Evolutionary conservation across 768 basidiomycete genomes (phyloP), one percentile per base, ranked within the genome.

Genomic region (Porphyrellus cyaneotinctus): DNA sequence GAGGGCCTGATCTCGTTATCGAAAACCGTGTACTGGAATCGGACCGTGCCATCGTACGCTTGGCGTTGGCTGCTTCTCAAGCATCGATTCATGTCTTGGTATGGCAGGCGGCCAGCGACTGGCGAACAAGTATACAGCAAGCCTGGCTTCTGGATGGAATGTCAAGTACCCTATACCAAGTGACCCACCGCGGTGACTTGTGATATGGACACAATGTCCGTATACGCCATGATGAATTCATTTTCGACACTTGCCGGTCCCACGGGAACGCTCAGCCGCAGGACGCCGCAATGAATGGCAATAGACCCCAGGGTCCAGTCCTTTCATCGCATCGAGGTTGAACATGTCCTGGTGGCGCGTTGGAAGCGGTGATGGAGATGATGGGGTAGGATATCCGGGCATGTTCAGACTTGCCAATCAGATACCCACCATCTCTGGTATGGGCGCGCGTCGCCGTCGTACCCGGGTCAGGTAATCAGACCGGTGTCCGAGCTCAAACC

Each of bases 1-100:
- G 12, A 28, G 46, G 38, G 60, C 59, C 60, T 61, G 59, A 12
- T 56, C 59, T 58, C 51, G 44, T 59, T 59, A 22, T 37, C 14
- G 32, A 44, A 28, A 20, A 3, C 36, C 24, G 26, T 57, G 52
- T 43, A 17, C 37, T 42, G 43, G n/a, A 41, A 49, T 9, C 26
- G 4, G 33, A 28, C 26, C 26, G 45, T 56, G 47, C 12, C 39
- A 36, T 55, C 54, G 43, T 61, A 2, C 18, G 14, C 28, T 43
- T 13, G 35, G 13, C 18, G 26, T 30, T 56, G 51, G 18, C 28
- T 28, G 26, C 43, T 18, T 33, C 26, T 61, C 23, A 33, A 43
- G 4, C 41, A 7, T 22, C 35, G 9, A 22, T 17, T 15, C 10
- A 11, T 15, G 14, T 31, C 30, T 20, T 10, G n/a, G 8, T 20